Conservation (phyloP, 345 rosid genomes). For the Arabidopsis thaliana region TAIR10.1 NC_003071.7:19497001-19497500, state of each 20-base stretch:
- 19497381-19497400: conserved; percentile 59
- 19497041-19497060: conserved; percentile 50
- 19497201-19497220: conserved; percentile 59
- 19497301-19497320: conserved; percentile 65
- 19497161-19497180: conserved; percentile 28
- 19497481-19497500: conserved; percentile 68
- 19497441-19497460: conserved; percentile 69
- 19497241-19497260: conserved; percentile 86
- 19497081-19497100: conserved; percentile 67
- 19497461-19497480: conserved; percentile 68
- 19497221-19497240: conserved; percentile 89
- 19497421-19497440: conserved; percentile 63
- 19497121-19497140: conserved; percentile 11
- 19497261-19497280: conserved; percentile 85
- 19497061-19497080: conserved; percentile 58
- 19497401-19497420: conserved; percentile 49
- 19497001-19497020: conserved; percentile 79
- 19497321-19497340: conserved; percentile 96
- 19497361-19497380: conserved; percentile 45
- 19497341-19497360: conserved; percentile 96
- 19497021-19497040: conserved; percentile 63
- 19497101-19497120: conserved; percentile 58
- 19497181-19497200: conserved; percentile 60
- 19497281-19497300: conserved; percentile 68
- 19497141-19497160: conserved; percentile 14